Conservation (phyloP, 2,329 filamentous ascomycete genomes). For the Talaromyces sp. region DNA sequence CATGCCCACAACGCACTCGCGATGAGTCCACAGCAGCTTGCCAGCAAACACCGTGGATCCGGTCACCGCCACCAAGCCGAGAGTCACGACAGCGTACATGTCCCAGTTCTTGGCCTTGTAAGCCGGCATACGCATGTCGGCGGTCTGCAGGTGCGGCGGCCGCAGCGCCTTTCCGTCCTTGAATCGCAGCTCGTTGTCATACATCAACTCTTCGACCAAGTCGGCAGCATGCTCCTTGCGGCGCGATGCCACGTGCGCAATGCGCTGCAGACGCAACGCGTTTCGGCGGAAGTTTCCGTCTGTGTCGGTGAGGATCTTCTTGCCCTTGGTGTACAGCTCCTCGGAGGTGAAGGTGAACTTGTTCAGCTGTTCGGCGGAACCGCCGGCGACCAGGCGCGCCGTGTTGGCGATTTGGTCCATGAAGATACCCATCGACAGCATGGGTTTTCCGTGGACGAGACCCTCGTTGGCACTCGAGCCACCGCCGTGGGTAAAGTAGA, state of each 20-base stretch:
- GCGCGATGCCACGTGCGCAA: conserved; percentile 32
- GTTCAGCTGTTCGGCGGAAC: conserved; percentile 32
- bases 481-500: conserved; percentile 42
- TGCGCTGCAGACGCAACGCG: conserved; percentile 32
- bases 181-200: conserved; percentile 26
- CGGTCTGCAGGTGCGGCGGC: conserved; percentile 43
- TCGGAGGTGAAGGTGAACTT: conserved; percentile 32
- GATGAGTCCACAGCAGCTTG: conserved; percentile 8
- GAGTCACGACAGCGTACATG: conserved; percentile 16
- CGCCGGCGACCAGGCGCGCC: conserved; percentile 29
- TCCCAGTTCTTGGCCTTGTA: conserved; percentile 40
- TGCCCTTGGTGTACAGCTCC: conserved; percentile 26
- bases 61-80: conserved; percentile 3
- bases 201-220: conserved; percentile 40
- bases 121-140: conserved; percentile 37
- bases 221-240: conserved; percentile 37
- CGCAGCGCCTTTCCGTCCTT: conserved; percentile 15
- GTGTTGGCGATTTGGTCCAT: conserved; percentile 41
- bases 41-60: conserved; percentile 2
- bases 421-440: conserved; percentile 35
- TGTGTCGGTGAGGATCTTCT: conserved; percentile 22
- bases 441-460: conserved; percentile 34
- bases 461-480: conserved; percentile 39
- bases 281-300: conserved; percentile 29
- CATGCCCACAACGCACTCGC: background rate